Conservation (phyloP, 306 rosid species). For the Trifolium pratense region DNA sequence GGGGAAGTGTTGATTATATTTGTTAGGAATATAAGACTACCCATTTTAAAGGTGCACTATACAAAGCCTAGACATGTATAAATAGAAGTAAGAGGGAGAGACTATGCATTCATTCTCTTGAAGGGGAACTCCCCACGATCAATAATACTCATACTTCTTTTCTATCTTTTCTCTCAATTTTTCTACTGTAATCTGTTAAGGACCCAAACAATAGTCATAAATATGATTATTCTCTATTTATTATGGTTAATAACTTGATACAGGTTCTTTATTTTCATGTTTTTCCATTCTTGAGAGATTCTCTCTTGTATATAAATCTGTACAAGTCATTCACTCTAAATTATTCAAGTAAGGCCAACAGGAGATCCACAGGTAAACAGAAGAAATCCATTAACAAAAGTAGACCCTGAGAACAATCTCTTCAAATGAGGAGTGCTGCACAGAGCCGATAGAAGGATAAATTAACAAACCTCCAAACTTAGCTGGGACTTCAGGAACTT, state of each 20-base stretch:
- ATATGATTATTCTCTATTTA: neutral
- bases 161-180: neutral
- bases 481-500: slow-evolving; percentile 81
- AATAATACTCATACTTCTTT: neutral
- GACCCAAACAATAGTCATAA: neutral
- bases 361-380: slow-evolving; percentile 33
- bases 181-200: neutral
- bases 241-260: neutral
- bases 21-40: neutral
- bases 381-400: slow-evolving; percentile 18
- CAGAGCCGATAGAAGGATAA: slow-evolving; percentile 43
- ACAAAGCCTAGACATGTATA: neutral
- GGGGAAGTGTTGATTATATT: neutral
- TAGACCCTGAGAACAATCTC: slow-evolving; percentile 32
- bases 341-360: slow-evolving; percentile 10
- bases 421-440: slow-evolving; percentile 31
- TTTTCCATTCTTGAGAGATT: neutral
- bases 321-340: slow-evolving; percentile 5
- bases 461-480: slow-evolving; percentile 89
- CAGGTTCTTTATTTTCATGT: neutral
- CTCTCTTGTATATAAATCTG: neutral
- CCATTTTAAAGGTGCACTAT: neutral
- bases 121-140: neutral
- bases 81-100: neutral
- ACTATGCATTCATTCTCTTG: neutral